A percentile compares a stretch with the other conserved stretches of the same genome.
Evolutionary conservation across 768 basidiomycete species (phyloP).

Genomic region (Sarcodon aspratus): DNA sequence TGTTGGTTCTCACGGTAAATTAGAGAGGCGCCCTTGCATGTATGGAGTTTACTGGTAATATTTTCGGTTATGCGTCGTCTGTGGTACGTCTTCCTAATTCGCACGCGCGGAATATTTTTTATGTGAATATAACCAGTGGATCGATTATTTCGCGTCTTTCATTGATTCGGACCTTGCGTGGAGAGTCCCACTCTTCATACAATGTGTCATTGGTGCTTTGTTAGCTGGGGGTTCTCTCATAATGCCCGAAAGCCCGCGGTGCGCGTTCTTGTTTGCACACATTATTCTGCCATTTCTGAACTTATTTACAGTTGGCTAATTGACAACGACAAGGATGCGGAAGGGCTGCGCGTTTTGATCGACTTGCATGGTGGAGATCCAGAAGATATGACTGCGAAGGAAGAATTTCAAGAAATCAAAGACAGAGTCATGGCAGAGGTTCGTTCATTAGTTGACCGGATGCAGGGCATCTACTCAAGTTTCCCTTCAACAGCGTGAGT

Average conservation of each 20-base stretch:
- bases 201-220: conserved; percentile 77
- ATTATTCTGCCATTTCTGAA: background rate
- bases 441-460: background rate
- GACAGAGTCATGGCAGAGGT: conserved; percentile 57
- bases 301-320: conserved; percentile 62
- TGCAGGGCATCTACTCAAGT: background rate
- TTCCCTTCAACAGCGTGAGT: conserved; percentile 41
- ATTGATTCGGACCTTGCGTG: conserved; percentile 81
- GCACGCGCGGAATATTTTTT: background rate
- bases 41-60: conserved; percentile 92
- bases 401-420: conserved; percentile 89
- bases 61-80: conserved; percentile 81
- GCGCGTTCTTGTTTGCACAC: conserved; percentile 7
- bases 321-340: conserved; percentile 72
- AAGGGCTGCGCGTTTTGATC: conserved; percentile 78
- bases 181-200: conserved; percentile 82
- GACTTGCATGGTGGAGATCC: conserved; percentile 81
- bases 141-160: conserved; percentile 88
- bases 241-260: conserved; percentile 89
- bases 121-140: conserved; percentile 45
- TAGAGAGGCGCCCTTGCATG: conserved; percentile 87
- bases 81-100: conserved; percentile 45
- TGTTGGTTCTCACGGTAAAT: conserved; percentile 1
- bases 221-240: conserved; percentile 70
- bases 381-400: conserved; percentile 51